phyloP scores from a whole-genome alignment of 805 yeast species.

The Tetrapisispora iriomotensis region DNA sequence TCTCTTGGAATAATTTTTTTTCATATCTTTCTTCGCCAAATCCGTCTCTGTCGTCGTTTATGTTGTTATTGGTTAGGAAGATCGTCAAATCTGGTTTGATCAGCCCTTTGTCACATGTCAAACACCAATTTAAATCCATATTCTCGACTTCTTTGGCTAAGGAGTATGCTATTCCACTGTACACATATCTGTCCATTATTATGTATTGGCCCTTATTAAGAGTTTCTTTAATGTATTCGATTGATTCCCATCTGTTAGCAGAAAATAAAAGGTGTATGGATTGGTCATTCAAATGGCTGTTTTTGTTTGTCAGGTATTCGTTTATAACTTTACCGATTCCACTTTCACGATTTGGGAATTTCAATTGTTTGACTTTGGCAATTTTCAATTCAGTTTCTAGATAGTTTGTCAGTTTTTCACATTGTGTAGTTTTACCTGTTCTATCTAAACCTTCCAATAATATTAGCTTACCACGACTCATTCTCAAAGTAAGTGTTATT shows the following conservation, averaged over 20 bases:
- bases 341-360: slow-evolving; percentile 85
- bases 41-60: slow-evolving; percentile 49
- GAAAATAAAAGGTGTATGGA: slow-evolving; percentile 80
- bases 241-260: slow-evolving; percentile 91
- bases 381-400: slow-evolving; percentile 29
- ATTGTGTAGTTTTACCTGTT: slow-evolving; percentile 89
- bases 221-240: slow-evolving; percentile 34
- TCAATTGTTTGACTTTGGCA: slow-evolving; percentile 28
- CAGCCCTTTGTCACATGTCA: slow-evolving; percentile 70
- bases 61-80: slow-evolving; percentile 50
- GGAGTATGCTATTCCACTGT: slow-evolving; percentile 89
- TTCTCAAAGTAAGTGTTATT: too few species aligned
- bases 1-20: slow-evolving; percentile 56
- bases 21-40: slow-evolving; percentile 96
- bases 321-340: slow-evolving; percentile 72
- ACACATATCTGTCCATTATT: slow-evolving; percentile 78
- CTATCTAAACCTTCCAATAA: slow-evolving; percentile 90
- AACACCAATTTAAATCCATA: slow-evolving; percentile 66
- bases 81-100: slow-evolving; percentile 79
- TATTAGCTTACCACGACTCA: slow-evolving; percentile 62
- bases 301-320: slow-evolving; percentile 48
- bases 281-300: slow-evolving; percentile 53
- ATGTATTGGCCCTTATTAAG: slow-evolving; percentile 43
- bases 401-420: slow-evolving; percentile 31
- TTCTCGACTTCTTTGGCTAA: slow-evolving; percentile 55